Base-by-base conservation (phyloP, 106 monocot species). In the Chionographis japonica region DNA sequence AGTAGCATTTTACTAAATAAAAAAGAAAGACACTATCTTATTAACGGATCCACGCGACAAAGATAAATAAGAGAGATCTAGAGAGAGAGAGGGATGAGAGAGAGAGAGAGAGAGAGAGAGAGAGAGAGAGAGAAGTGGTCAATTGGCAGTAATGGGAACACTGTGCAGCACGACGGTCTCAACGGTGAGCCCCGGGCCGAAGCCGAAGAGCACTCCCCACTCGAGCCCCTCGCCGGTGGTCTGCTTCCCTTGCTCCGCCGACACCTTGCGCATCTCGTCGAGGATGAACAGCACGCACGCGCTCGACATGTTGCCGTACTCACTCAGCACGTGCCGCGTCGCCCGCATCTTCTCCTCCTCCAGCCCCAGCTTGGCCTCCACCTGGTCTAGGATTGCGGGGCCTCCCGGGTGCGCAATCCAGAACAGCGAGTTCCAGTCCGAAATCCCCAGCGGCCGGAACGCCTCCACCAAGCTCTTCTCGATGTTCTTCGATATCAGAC, bases 241-340 rank as follows among this genome's bases (percentile, higher is more conserved):
- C 40, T 6, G 37, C 61, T 14, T n/a, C n/a, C 61, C 40, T 8
- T 61, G 40, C 40, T 39, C 61, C 61, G 61, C 40, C 40, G 61
- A 62, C 39, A 6, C 4, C 40, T 16, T 40, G n/a, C 61, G 13
- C 61, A 62, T 62, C 61, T 62, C 61, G 61, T 62, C 61, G 37
- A 62, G 41, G 13, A 62, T 62, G 40, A 62, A 62, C 40, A 62
- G 61, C 15, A 62, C 61, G 40, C 61, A 62, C 0, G 61, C 61
- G 40, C 61, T 62, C 15, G 61, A 62, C 61, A 62, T 62, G 61
- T 62, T 62, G 12, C 61, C 61, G 40, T 62, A 62, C n/a, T 62
- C 40, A 2, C 13, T 62, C 5, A 62, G 61, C 39, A 62, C 61
- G 6, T n/a, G 40, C 40, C 61, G 13, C n/a, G 61, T 62, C 7